Conservation (phyloP, 164 flowering plant species). For the Tetracentron sinense region DNA sequence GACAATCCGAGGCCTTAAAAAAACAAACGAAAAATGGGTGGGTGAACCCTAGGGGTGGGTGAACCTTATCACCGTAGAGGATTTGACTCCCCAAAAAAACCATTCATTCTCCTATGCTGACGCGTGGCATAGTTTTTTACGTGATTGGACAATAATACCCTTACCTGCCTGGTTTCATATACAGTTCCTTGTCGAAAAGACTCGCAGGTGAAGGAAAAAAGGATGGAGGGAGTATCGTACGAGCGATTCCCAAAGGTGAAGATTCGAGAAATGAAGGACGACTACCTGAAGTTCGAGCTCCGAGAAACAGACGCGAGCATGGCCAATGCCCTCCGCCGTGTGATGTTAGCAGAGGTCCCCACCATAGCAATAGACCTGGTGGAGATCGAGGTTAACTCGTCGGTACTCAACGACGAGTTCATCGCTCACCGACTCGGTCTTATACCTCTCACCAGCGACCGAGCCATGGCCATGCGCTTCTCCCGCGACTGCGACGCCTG, state of each 20-base stretch:
- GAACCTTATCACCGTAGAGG: no score
- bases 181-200: no score
- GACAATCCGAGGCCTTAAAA: no score
- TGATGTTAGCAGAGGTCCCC: slow-evolving; percentile 94
- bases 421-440: slow-evolving; percentile 92
- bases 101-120: no score
- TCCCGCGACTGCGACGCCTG: slow-evolving; percentile 93
- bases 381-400: slow-evolving; percentile 92
- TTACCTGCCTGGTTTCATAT: no score
- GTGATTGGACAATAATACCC: no score
- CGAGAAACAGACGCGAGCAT: slow-evolving; percentile 78
- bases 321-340: slow-evolving; percentile 95
- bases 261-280: slow-evolving; percentile 75
- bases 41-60: no score
- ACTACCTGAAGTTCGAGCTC: slow-evolving; percentile 86
- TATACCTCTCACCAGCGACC: slow-evolving; percentile 75
- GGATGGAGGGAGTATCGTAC: slow-evolving; percentile 49
- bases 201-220: background rate
- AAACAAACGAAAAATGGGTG: no score
- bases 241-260: slow-evolving; percentile 82
- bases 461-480: slow-evolving; percentile 91
- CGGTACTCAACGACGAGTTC: slow-evolving; percentile 97
- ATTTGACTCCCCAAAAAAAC: no score
- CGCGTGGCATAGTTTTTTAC: no score
- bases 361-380: slow-evolving; percentile 93